Base-by-base conservation (phyloP, 495 filamentous ascomycete genomes). In the Trichodelitschia bisporula region DNA sequence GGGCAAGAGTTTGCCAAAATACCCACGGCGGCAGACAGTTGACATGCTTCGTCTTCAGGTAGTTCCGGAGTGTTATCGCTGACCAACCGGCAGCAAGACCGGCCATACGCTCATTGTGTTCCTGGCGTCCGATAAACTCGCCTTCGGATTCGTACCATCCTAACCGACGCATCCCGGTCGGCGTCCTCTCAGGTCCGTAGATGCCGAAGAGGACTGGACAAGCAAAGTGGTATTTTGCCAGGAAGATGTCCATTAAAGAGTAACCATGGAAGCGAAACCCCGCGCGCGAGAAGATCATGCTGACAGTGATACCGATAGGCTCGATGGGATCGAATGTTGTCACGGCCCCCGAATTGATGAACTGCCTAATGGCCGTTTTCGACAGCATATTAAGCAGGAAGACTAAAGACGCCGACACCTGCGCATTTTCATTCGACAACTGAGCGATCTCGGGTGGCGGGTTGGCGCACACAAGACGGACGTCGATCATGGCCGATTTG, bases 121-220 rank as follows among this genome's bases (percentile, higher is more conserved):
- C 43, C 38, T 80, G 69, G 35, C 77, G 67, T 2, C 52, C 38
- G 29, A 77, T 53, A 44, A 58, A 86, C 2, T 48, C 48, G 9
- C 56, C 63, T 16, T 50, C 51, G 9, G 43, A 40, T 35, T 58
- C 64, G 42, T 47, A 47, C 80, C 80, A 92, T 3, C 84, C 84
- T 1, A 93, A 45, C n/a, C 65, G 60, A 19, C 45, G 39, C 4
- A 66, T 59, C 3, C 80, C 80, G 13, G 58, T 54, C 27, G 71
- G 59, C 0, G 74, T 89, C 30, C 63, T 71, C 39, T 89, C 77
- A 29, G 56, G 64, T 19, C 77, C 84, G 14, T 62, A 61, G 40
- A 82, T 70, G 13, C 89, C 89, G 48, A 77, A 95, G 8, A 99
- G 56, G 8, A 80, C 71, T 3, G 89, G 84, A 42, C 80, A 91